Evolutionary conservation across 2,329 filamentous ascomycete genomes (phyloP), one percentile per base, ranked within the genome.

Genomic region (Purpureocillium lavendulum): DNA sequence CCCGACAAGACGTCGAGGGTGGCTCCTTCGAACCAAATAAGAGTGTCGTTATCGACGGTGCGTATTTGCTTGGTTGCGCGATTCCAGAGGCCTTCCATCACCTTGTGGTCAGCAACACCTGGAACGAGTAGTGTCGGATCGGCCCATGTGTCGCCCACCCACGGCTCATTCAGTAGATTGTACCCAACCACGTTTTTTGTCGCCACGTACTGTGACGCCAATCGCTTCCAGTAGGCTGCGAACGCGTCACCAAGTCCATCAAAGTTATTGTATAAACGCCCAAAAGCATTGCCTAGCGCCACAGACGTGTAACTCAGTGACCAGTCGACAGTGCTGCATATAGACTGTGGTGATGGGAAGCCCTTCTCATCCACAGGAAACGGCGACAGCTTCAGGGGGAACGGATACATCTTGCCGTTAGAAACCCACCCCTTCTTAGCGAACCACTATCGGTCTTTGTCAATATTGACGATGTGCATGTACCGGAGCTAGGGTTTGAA

Each of bases 1-100:
- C 44, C 46, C 2, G 46, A 46, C 8, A 43, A 31, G 14, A 46
- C n/a, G 34, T 48, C 46, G 2, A 46, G 16, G 6, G 46, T 48
- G 16, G 35, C 39, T 15, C 46, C 46, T 28, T 46, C 44, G 17
- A 48, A 48, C 46, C 46, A 48, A 30, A 48, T 43, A n/a, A 48
- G 35, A 7, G 46, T 48, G 29, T 46, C 38, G 4, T 46, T 45
- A 39, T 48, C 46, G 12, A 43, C 44, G 32, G 37, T 36, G 17
- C 46, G 42, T 28, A 48, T 48, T 30, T 44, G 44, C 34, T 30
- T 36, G 9, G 44, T 15, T 8, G 42, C 46, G 15, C 46, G 46
- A 28, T 48, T 46, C 46, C 46, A 48, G 10, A 48, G 40, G 2
- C 36, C 46, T 16, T 46, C 46, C 13, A 48, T 24, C 9, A 18